Percentiles rank a stretch among this genome's conserved stretches.
Conservation (phyloP, 1,284 basidiomycete genomes). For the Cutaneotrichosporon cavernicola region DNA sequence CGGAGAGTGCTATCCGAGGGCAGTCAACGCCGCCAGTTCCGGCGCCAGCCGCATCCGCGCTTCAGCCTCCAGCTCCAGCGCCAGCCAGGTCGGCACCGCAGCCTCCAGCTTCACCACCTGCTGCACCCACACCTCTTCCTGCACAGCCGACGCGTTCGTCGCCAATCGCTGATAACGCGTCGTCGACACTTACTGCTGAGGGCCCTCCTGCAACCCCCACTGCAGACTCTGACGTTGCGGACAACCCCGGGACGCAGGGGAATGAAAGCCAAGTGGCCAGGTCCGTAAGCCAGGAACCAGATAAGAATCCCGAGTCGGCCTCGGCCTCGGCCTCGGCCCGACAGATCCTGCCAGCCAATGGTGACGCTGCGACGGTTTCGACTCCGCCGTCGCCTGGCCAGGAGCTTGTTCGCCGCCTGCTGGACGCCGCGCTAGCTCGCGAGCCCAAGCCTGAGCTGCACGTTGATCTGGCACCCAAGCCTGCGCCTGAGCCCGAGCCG, state of each 20-base stretch:
- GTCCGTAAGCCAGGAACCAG: slow-evolving; percentile 19
- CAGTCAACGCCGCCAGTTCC: background rate
- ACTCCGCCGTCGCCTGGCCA: background rate
- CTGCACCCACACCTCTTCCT: background rate
- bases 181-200: background rate
- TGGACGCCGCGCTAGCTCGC: slow-evolving; percentile 20
- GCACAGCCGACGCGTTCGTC: background rate
- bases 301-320: slow-evolving; percentile 3
- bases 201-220: background rate
- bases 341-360: slow-evolving; percentile 1
- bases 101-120: background rate
- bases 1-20: background rate
- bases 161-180: background rate
- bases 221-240: background rate
- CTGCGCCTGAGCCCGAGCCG: background rate
- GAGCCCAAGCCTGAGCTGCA: slow-evolving; percentile 13
- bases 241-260: background rate
- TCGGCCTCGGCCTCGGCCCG: slow-evolving; percentile 1
- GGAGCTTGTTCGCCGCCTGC: slow-evolving; percentile 13
- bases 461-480: background rate
- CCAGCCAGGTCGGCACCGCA: background rate
- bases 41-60: background rate
- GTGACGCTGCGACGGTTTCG: background rate
- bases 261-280: background rate
- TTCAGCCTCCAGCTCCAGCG: background rate